A percentile compares a stretch with the other conserved stretches of the same genome.
Evolutionary conservation across 345 rosid species (phyloP).

Genomic region (Gossypium mustelinum): DNA sequence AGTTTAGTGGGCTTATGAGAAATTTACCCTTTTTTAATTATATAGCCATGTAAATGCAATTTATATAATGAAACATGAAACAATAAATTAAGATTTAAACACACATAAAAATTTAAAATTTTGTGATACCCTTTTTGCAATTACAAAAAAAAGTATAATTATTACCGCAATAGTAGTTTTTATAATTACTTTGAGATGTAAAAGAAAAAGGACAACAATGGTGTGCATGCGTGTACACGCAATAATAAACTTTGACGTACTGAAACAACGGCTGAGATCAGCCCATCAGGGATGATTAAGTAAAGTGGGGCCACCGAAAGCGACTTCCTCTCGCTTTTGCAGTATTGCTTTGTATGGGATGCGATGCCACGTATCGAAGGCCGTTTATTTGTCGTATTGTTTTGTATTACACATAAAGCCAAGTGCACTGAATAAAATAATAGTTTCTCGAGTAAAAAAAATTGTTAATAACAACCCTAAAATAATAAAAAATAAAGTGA

Average conservation of each 20-base stretch:
- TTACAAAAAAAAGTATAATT: no score
- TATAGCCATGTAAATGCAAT: no score
- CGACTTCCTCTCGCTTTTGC: background rate
- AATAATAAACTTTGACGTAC: background rate
- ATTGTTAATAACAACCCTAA: background rate
- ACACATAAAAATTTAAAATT: no score
- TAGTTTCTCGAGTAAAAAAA: background rate
- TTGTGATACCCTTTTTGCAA: no score
- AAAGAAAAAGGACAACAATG: no score
- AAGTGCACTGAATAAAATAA: background rate
- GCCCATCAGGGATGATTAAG: background rate
- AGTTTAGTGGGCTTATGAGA: no score
- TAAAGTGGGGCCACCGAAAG: background rate
- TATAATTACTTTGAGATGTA: no score
- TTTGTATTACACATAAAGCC: background rate
- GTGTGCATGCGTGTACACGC: background rate
- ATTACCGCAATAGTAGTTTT: no score
- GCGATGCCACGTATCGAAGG: background rate
- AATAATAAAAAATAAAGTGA: background rate
- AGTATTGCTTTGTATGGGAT: background rate
- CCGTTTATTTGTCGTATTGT: background rate
- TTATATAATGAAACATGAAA: no score
- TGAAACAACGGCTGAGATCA: background rate
- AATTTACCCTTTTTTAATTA: no score
- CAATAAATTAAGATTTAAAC: no score